phyloP scores from a whole-genome alignment of 176 grass and related monocot genomes.

The Coix lacrymajobi region DNA sequence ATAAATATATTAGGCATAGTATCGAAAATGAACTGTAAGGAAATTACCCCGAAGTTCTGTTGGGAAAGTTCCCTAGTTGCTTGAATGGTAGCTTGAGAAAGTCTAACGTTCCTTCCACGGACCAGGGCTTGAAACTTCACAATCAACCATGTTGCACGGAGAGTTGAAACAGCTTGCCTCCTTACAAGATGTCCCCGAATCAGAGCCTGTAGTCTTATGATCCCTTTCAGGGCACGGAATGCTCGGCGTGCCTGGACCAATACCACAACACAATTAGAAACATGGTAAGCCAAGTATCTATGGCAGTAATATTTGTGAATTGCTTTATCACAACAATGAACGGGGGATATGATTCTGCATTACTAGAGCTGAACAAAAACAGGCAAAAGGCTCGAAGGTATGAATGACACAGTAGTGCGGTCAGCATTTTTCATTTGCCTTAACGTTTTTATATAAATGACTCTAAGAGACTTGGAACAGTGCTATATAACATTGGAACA shows the following conservation, averaged over 20 bases:
- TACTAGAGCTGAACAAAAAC: neutral
- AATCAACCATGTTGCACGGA: conserved; percentile 61
- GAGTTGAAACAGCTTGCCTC: conserved; percentile 84
- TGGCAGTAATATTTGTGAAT: neutral
- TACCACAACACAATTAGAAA: neutral
- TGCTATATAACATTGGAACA: neutral
- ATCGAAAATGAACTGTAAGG: neutral
- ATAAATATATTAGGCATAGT: neutral
- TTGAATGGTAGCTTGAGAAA: conserved; percentile 30
- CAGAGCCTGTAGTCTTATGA: conserved; percentile 77
- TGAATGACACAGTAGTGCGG: neutral
- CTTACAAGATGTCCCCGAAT: conserved; percentile 86
- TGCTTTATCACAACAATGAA: neutral
- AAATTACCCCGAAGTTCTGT: conserved; percentile 37
- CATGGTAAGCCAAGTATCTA: neutral
- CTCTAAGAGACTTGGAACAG: neutral
- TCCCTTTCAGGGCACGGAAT: conserved; percentile 71
- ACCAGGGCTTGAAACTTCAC: conserved; percentile 74
- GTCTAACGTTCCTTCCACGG: conserved; percentile 59
- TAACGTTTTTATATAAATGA: neutral
- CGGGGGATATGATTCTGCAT: neutral
- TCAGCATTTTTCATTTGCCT: neutral
- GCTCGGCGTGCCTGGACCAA: conserved; percentile 64
- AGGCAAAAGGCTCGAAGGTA: neutral
- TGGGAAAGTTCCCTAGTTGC: conserved; percentile 19